A percentile compares a stretch with the other conserved stretches of the same genome.
These are phyloP conservation scores for Fusarium albosuccineum DNA, from an alignment of 2,329 filamentous ascomycete species.

Conservation along the genomic window DNA sequence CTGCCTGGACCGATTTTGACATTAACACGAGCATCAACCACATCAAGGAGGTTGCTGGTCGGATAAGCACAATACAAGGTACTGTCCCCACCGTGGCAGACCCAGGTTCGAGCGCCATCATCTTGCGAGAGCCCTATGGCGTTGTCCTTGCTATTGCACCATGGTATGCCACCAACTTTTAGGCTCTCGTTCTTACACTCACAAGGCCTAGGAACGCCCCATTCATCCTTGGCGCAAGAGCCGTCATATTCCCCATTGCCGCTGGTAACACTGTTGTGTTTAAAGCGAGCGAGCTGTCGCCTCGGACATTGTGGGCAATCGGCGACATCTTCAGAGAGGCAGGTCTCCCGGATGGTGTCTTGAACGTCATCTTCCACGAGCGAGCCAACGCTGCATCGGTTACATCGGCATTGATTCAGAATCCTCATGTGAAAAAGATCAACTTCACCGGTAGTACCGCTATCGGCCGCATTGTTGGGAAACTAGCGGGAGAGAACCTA, in stretches of 20 bases:
- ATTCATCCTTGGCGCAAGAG: conserved; percentile 65
- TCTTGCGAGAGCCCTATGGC: conserved; percentile 82
- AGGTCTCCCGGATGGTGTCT: conserved; percentile 78
- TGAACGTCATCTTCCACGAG: conserved; percentile 78
- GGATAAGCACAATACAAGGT: conserved; percentile 55
- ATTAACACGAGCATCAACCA: conserved; percentile 52
- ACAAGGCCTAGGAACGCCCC: conserved; percentile 65
- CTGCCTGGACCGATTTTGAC: conserved; percentile 58
- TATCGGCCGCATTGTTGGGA: conserved; percentile 80
- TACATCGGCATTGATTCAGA: conserved; percentile 75
- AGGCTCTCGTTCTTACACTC: background rate
- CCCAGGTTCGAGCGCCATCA: conserved; percentile 63
- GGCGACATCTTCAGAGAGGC: conserved; percentile 76
- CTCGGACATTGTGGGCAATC: conserved; percentile 73
- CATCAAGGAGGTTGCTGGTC: conserved; percentile 59
- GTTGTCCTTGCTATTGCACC: conserved; percentile 84
- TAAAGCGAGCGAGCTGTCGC: conserved; percentile 78
- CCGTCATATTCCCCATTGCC: conserved; percentile 75
- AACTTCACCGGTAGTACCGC: conserved; percentile 86
- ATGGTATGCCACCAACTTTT: conserved; percentile 68
- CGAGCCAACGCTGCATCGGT: conserved; percentile 75
- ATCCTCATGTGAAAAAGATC: conserved; percentile 79
- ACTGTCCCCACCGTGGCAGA: conserved; percentile 52
- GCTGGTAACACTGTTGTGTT: conserved; percentile 82
- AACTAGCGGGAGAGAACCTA: conserved; percentile 76